Conservation (phyloP, 106 monocot species). For the Apostasia shenzhenica region DNA sequence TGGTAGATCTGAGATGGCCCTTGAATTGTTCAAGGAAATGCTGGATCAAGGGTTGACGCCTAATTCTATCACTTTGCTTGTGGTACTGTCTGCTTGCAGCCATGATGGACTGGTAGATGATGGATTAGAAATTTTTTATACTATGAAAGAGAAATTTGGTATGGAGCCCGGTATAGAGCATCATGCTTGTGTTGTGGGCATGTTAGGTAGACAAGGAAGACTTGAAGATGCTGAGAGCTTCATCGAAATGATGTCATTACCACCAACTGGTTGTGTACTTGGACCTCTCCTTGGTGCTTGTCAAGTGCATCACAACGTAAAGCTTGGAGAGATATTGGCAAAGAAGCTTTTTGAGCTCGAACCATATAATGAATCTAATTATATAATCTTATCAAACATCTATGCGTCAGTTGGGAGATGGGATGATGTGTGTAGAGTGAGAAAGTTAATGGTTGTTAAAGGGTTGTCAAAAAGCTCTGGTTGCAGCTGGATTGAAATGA, state of each 20-base stretch:
- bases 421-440: slow-evolving; percentile 32
- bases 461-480: slow-evolving; percentile 29
- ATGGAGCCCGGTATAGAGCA: slow-evolving; percentile 26
- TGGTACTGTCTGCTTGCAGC: slow-evolving; percentile 39
- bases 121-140: slow-evolving; percentile 26
- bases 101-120: slow-evolving; percentile 40
- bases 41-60: slow-evolving; percentile 22
- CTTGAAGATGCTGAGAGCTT: slow-evolving; percentile 30
- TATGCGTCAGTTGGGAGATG: slow-evolving; percentile 34
- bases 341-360: slow-evolving; percentile 31
- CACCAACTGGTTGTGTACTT: slow-evolving; percentile 19
- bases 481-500: slow-evolving; percentile 43
- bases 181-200: slow-evolving; percentile 40
- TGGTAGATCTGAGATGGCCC: slow-evolving; percentile 18
- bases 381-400: slow-evolving; percentile 40
- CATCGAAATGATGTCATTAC: slow-evolving; percentile 26
- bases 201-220: slow-evolving; percentile 41
- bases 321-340: slow-evolving; percentile 36
- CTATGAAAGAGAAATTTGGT: slow-evolving; percentile 29
- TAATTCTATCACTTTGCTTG: slow-evolving; percentile 37
- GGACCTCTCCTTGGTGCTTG: slow-evolving; percentile 53
- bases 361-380: slow-evolving; percentile 30
- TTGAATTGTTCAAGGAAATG: slow-evolving; percentile 28
- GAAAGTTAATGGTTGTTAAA: slow-evolving; percentile 19
- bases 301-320: slow-evolving; percentile 34